A percentile compares a stretch with the other conserved stretches of the same genome.
These are phyloP conservation scores for Tulasnella sp. DNA, from an alignment of 768 basidiomycete genomes.

Conservation along the genomic window DNA sequence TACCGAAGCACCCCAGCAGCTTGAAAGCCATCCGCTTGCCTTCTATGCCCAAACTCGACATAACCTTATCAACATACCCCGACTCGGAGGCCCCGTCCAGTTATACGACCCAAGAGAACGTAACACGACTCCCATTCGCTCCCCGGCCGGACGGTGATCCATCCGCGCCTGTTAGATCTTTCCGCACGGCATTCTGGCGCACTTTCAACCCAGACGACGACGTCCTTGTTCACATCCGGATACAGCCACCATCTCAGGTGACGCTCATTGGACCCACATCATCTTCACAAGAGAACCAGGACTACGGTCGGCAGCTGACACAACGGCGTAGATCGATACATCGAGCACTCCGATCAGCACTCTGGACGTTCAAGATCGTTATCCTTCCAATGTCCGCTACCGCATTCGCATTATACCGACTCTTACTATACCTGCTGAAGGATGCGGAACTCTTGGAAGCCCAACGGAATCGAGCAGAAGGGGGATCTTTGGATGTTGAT, in stretches of 20 bases:
- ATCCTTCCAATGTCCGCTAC: conserved; percentile 75
- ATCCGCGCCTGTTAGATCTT: neutral
- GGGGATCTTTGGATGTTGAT: conserved; percentile 32
- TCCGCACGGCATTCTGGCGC: conserved; percentile 58
- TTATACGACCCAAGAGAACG: neutral
- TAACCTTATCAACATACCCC: conserved; percentile 1
- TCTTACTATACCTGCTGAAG: conserved; percentile 80
- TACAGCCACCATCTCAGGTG: conserved; percentile 71
- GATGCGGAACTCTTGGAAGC: conserved; percentile 85
- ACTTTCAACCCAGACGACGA: conserved; percentile 59
- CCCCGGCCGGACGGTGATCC: neutral
- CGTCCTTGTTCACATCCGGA: conserved; percentile 59
- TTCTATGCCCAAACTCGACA: neutral
- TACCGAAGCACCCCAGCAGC: conserved; percentile 27
- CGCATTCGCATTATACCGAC: conserved; percentile 56
- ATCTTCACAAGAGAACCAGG: neutral
- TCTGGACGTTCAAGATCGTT: conserved; percentile 77
- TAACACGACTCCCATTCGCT: neutral
- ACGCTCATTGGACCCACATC: conserved; percentile 38
- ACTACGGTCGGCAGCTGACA: neutral
- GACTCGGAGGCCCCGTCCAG: neutral
- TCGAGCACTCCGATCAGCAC: conserved; percentile 37
- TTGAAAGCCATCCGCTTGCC: neutral
- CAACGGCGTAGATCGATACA: neutral
- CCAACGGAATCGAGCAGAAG: conserved; percentile 49